Evolutionary conservation across 805 yeast genomes (phyloP), one percentile per base, ranked within the genome.

Genomic region (Saturnispora sanitii): DNA sequence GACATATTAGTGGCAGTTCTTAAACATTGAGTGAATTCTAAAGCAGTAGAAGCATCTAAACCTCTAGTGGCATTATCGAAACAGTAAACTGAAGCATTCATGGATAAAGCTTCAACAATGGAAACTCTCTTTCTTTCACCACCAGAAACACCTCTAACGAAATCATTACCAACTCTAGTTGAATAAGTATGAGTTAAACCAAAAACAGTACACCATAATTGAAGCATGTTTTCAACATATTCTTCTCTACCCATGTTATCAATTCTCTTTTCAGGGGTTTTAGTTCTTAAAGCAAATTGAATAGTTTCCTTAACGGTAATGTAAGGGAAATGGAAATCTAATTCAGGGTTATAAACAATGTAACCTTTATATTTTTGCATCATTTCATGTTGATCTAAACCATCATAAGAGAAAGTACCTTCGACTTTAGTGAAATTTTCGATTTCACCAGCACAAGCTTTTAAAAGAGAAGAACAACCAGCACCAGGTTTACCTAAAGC

Each of bases 401-500:
- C 83, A 54, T 78, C 83, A 52, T 79, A 82, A 6, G 66, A 51
- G 44, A 82, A 58, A 17, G 68, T 66, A 46, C 87, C 86, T 31
- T 68, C 68, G 29, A 68, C 68, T 26, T 65, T 63, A 16, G 67
- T 61, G 54, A 66, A 70, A 23, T 62, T 61, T 56, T 50, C 50
- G 41, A 63, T 62, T 57, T 70, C 65, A 53, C 68, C 79, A 11
- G 86, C 75, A 48, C 81, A 63, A 3, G 82, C 70, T 49, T 77
- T 77, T 55, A 81, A 63, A 35, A 81, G 64, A 3, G 86, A 73
- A 4, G 88, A 77, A 56, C 88, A 82, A 35, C 92, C 92, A 21
- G 90, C 79, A 50, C 90, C 87, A 2, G 90, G 87, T 46, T 81
- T 71, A 40, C 83, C 85, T 27, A 79, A 58, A 5, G 81, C 87